A percentile compares a stretch with the other conserved stretches of the same genome.
Conservation (phyloP, 805 yeast genomes). For the Ogataea polymorpha region DNA sequence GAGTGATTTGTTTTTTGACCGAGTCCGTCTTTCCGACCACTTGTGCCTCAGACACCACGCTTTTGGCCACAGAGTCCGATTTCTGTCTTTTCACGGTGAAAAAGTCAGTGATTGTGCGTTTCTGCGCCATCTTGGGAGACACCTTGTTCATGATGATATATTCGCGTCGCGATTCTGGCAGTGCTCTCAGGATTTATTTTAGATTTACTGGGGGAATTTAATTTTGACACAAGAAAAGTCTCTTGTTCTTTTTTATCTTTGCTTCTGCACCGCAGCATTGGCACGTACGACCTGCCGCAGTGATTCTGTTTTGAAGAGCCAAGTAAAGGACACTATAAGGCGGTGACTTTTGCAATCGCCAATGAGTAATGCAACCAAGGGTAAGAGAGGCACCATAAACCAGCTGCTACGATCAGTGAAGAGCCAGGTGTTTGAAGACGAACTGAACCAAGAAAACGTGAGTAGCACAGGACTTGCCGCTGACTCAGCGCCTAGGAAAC, state of each 20-base stretch:
- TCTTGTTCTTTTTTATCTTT: neutral
- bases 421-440: conserved; percentile 24
- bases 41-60: neutral
- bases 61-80: conserved; percentile 1
- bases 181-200: neutral
- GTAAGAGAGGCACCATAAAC: conserved; percentile 10
- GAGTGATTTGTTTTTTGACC: neutral
- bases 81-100: conserved; percentile 14
- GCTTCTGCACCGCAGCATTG: neutral
- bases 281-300: neutral
- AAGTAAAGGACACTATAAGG: neutral
- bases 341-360: neutral
- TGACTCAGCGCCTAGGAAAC: neutral
- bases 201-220: neutral
- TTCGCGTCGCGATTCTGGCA: conserved; percentile 11
- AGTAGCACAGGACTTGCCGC: conserved; percentile 1
- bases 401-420: conserved; percentile 15
- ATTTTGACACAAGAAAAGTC: neutral
- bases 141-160: conserved; percentile 2
- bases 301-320: neutral
- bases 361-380: conserved; percentile 1
- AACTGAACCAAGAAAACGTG: conserved; percentile 1
- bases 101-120: conserved; percentile 20
- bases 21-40: conserved; percentile 1
- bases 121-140: conserved; percentile 8